Percentiles rank a stretch among this genome's conserved stretches.
These are phyloP conservation scores for Spizellomyces punctatus DNA, from an alignment of 192 early-diverging fungal species.

Conservation along the genomic window DNA sequence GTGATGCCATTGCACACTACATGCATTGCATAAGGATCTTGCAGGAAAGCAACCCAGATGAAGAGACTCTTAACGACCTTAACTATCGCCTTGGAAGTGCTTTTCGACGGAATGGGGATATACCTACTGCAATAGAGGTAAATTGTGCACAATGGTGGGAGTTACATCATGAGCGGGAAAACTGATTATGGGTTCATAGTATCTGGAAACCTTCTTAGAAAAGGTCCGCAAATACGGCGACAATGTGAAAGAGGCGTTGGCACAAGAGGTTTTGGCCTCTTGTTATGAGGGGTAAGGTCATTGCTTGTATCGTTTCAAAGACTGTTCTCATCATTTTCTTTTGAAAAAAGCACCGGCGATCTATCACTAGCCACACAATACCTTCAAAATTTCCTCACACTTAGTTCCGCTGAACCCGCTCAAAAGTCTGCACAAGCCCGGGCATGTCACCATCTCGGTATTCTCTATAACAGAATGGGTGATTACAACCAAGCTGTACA, in stretches of 20 bases:
- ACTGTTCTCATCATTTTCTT: not conserved
- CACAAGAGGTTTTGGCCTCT: conserved; percentile 44
- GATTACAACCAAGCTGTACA: conserved; percentile 39
- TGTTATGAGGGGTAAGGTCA: conserved; percentile 51
- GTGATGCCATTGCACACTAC: conserved; percentile 45
- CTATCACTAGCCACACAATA: conserved; percentile 31
- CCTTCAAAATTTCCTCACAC: conserved; percentile 40
- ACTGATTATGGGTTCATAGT: conserved; percentile 4
- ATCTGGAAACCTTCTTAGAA: conserved; percentile 44
- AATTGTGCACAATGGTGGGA: not conserved
- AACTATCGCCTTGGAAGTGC: conserved; percentile 42
- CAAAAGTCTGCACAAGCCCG: conserved; percentile 41
- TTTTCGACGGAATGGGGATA: conserved; percentile 30
- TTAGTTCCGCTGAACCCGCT: conserved; percentile 34
- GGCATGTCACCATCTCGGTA: conserved; percentile 55
- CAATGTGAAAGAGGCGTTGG: conserved; percentile 40
- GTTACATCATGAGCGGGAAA: too few species aligned
- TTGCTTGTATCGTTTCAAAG: not conserved
- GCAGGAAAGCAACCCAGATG: conserved; percentile 33
- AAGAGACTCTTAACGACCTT: conserved; percentile 35
- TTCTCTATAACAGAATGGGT: conserved; percentile 47
- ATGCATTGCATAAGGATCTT: conserved; percentile 38
- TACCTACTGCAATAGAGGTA: conserved; percentile 37
- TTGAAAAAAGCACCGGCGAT: conserved; percentile 37
- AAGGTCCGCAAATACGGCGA: conserved; percentile 32